A percentile compares a stretch with the other conserved stretches of the same genome.
These are phyloP conservation scores for Lathyrus sativus DNA, from an alignment of 306 rosid genomes.

Conservation along the genomic window DNA sequence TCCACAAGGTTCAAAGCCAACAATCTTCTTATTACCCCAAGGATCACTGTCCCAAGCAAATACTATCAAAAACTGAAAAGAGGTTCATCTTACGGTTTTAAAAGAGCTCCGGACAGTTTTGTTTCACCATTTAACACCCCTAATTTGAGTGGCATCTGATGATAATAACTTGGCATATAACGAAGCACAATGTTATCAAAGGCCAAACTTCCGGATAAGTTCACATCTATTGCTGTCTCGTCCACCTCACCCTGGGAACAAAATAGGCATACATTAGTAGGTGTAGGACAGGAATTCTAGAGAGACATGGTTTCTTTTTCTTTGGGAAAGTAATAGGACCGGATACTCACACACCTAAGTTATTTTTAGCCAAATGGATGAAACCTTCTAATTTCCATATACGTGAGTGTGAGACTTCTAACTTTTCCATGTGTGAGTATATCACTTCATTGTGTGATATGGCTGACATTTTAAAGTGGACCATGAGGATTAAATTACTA, in stretches of 20 bases:
- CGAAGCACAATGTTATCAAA: conserved; percentile 80
- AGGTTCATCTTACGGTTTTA: conserved; percentile 76
- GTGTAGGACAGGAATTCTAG: conserved; percentile 12
- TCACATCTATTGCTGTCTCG: conserved; percentile 84
- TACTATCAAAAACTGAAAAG: conserved; percentile 21
- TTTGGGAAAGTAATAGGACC: conserved; percentile 20
- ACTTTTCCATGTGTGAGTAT: conserved; percentile 19
- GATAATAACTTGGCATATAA: conserved; percentile 74
- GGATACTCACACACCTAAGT: conserved; percentile 23
- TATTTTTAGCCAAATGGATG: conserved; percentile 25
- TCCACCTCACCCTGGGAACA: conserved; percentile 82
- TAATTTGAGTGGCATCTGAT: conserved; percentile 64
- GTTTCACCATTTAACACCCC: conserved; percentile 87
- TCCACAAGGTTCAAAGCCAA: conserved; percentile 16
- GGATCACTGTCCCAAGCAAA: conserved; percentile 9
- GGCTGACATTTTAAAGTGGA: conserved; percentile 25
- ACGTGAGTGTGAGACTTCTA: conserved; percentile 30
- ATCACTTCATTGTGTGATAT: conserved; percentile 30
- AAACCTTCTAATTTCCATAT: conserved; percentile 30
- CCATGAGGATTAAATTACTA: conserved; percentile 21
- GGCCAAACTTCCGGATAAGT: conserved; percentile 84
- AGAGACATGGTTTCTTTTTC: conserved; percentile 13
- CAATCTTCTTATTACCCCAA: conserved; percentile 16
- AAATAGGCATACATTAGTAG: conserved; percentile 31
- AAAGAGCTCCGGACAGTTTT: conserved; percentile 83